Percentiles rank a stretch among this genome's conserved stretches.
phyloP scores from a whole-genome alignment of 2,329 filamentous ascomycete genomes.

The Alternaria metachromatica region DNA sequence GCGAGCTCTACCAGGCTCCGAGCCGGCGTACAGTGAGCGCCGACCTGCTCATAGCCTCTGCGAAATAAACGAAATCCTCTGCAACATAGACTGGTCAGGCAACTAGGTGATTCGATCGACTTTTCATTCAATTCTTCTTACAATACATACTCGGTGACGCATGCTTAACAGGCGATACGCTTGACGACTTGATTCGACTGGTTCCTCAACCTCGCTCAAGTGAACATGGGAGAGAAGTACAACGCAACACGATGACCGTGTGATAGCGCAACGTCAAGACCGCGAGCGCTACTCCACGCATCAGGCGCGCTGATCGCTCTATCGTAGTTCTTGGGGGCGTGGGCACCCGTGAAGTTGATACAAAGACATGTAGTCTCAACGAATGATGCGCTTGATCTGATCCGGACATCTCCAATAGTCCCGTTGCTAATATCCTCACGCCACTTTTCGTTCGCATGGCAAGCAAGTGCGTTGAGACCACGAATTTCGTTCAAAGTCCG shows the following conservation, averaged over 20 bases:
- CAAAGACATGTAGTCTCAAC: neutral
- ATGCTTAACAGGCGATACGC: neutral
- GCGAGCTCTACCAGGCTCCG: neutral
- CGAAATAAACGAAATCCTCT: neutral
- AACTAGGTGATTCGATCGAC: neutral
- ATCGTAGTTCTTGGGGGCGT: neutral
- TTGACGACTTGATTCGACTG: neutral
- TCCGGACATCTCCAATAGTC: neutral
- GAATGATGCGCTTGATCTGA: neutral
- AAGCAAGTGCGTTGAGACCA: neutral
- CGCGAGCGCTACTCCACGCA: neutral
- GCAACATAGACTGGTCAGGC: accelerated
- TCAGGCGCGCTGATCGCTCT: neutral
- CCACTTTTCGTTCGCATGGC: neutral
- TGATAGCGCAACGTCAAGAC: neutral
- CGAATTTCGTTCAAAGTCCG: neutral
- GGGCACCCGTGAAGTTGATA: neutral
- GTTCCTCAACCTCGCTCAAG: neutral
- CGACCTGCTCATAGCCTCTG: neutral
- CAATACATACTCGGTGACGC: neutral
- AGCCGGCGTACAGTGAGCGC: neutral
- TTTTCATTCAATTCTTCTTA: neutral
- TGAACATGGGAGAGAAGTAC: too few species aligned
- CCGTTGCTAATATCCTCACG: neutral
- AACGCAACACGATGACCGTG: neutral